A percentile compares a stretch with the other conserved stretches of the same genome.
phyloP scores from a whole-genome alignment of 345 rosid genomes.

The Ailanthus altissimus region DNA sequence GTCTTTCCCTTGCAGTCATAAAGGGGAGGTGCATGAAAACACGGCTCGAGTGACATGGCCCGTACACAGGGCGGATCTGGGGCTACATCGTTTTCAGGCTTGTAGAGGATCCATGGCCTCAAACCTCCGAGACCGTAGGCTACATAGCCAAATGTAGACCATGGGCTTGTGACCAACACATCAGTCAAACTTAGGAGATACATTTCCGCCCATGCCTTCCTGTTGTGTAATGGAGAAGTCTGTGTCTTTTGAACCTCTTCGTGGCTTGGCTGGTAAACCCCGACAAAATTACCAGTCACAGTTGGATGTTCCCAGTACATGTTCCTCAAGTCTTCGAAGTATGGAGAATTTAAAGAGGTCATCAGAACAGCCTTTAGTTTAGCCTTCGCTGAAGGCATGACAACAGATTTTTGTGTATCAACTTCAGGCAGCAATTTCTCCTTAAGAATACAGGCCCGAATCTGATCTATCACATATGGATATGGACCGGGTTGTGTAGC shows the following conservation, averaged over 20 bases:
- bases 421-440: conserved; percentile 54
- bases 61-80: conserved; percentile 54
- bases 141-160: conserved; percentile 82
- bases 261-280: conserved; percentile 69
- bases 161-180: conserved; percentile 58
- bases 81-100: conserved; percentile 51
- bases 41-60: conserved; percentile 75
- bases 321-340: conserved; percentile 51
- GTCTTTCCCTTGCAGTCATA: conserved; percentile 65
- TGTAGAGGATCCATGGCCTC: conserved; percentile 71
- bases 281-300: conserved; percentile 53
- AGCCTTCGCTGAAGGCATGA: conserved; percentile 19
- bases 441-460: conserved; percentile 49
- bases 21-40: conserved; percentile 78
- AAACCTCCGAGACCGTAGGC: conserved; percentile 74
- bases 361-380: conserved; percentile 56
- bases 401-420: conserved; percentile 21
- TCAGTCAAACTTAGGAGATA: conserved; percentile 64
- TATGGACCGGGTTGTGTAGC: conserved; percentile 49
- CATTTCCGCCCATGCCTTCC: conserved; percentile 77
- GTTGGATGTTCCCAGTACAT: conserved; percentile 67
- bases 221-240: conserved; percentile 47
- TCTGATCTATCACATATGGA: conserved; percentile 52
- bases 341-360: conserved; percentile 58
- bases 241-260: conserved; percentile 68